A percentile compares a stretch with the other conserved stretches of the same genome.
Conservation (phyloP, 345 rosid species). For the Syzygium aromaticum region DNA sequence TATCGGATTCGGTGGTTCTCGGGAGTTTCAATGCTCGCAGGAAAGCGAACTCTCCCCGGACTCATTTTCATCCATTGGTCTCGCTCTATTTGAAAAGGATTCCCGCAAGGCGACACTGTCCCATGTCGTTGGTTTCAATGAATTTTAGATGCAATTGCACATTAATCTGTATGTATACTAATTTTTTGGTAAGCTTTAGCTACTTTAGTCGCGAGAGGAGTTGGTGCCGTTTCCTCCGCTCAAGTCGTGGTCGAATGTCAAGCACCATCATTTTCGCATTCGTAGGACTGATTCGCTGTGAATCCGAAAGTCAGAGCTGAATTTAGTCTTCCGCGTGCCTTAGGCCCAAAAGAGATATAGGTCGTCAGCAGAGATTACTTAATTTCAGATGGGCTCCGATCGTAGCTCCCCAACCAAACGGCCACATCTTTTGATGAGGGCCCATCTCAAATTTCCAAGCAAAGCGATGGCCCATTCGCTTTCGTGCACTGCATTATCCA, state of each 20-base stretch:
- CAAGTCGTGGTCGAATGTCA: background rate
- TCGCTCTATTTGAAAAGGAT: background rate
- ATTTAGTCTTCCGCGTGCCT: background rate
- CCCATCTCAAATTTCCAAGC: background rate
- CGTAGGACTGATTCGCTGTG: background rate
- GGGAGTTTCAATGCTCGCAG: background rate
- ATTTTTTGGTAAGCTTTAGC: background rate
- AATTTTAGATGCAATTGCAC: background rate
- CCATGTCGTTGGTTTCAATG: background rate
- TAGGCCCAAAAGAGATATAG: background rate
- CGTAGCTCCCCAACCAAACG: background rate
- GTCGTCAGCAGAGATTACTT: background rate
- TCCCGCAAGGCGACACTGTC: background rate
- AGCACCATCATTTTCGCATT: background rate
- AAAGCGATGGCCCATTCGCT: background rate
- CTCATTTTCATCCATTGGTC: background rate
- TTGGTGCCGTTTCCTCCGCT: background rate
- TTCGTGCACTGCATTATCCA: background rate
- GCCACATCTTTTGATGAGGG: background rate
- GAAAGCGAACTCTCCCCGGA: background rate
- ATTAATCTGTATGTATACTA: background rate
- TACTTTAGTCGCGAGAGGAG: background rate
- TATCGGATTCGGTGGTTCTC: background rate
- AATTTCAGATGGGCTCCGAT: background rate
- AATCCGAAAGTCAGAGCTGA: background rate